These are phyloP conservation scores for Trichoderma harzianum DNA, from an alignment of 2,329 filamentous ascomycete genomes.

Conservation along the genomic window DNA sequence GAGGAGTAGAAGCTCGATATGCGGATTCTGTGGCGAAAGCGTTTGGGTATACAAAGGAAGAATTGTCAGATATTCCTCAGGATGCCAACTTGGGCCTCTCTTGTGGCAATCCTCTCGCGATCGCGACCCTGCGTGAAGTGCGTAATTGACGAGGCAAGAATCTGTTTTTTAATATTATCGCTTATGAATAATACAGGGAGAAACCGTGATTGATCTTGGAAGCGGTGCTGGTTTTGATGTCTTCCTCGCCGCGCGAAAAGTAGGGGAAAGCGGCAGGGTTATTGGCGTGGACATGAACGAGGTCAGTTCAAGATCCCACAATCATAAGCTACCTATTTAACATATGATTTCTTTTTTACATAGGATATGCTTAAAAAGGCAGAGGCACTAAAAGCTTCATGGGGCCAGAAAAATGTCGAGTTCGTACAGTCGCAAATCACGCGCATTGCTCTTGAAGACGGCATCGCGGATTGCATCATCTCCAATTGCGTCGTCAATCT, in stretches of 20 bases:
- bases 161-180: not conserved
- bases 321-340: not conserved
- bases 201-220: slow-evolving; percentile 56
- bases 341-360: not conserved
- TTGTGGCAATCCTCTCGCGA: slow-evolving; percentile 52
- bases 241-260: slow-evolving; percentile 50
- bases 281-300: slow-evolving; percentile 61
- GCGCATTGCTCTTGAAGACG: slow-evolving; percentile 40
- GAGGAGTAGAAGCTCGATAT: slow-evolving; percentile 31
- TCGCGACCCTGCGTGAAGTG: slow-evolving; percentile 45
- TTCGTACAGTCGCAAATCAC: slow-evolving; percentile 54
- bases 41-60: slow-evolving; percentile 50
- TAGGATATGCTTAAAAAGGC: slow-evolving; percentile 54
- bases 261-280: slow-evolving; percentile 46
- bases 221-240: slow-evolving; percentile 57
- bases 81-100: slow-evolving; percentile 51
- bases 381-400: slow-evolving; percentile 40
- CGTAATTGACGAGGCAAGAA: not conserved
- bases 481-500: slow-evolving; percentile 64
- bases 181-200: slow-evolving; percentile 36
- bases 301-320: slow-evolving; percentile 30
- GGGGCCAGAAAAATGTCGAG: slow-evolving; percentile 41
- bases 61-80: slow-evolving; percentile 44
- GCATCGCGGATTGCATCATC: slow-evolving; percentile 51
- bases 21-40: slow-evolving; percentile 44